phyloP scores from a whole-genome alignment of 108 stramenopile genomes.

The Skeletonema grethae region DNA sequence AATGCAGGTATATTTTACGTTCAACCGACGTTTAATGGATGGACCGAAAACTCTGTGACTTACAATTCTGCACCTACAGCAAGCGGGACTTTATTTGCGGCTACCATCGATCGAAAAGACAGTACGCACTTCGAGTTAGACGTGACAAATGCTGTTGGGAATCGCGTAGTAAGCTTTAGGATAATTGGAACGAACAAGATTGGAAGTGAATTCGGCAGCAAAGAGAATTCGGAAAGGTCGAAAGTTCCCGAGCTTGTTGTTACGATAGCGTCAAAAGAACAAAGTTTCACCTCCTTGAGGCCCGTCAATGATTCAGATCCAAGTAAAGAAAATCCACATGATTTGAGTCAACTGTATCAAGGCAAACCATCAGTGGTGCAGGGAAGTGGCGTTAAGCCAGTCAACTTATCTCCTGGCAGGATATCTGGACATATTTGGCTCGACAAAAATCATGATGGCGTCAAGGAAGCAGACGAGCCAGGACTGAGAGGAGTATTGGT shows the following conservation, averaged over 20 bases:
- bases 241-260: slow-evolving; percentile 11
- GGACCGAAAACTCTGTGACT: slow-evolving; percentile 24
- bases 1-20: slow-evolving; percentile 16
- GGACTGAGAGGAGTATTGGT: slow-evolving; percentile 42
- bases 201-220: slow-evolving; percentile 14
- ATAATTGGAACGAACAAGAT: slow-evolving; percentile 16
- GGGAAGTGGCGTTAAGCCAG: neutral
- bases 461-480: slow-evolving; percentile 13
- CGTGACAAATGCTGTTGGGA: slow-evolving; percentile 12
- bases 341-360: neutral
- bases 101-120: slow-evolving; percentile 1
- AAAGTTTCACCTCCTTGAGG: neutral
- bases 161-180: slow-evolving; percentile 12
- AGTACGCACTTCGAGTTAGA: slow-evolving; percentile 10
- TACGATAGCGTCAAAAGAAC: neutral
- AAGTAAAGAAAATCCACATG: neutral
- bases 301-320: neutral
- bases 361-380: slow-evolving; percentile 1
- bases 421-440: slow-evolving; percentile 34
- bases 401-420: slow-evolving; percentile 4
- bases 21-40: slow-evolving; percentile 13
- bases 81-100: slow-evolving; percentile 7
- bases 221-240: neutral
- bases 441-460: slow-evolving; percentile 16
- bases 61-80: slow-evolving; percentile 10